Evolutionary conservation across 2,329 filamentous ascomycete species (phyloP).

Genomic region (Penicillium thymicola): DNA sequence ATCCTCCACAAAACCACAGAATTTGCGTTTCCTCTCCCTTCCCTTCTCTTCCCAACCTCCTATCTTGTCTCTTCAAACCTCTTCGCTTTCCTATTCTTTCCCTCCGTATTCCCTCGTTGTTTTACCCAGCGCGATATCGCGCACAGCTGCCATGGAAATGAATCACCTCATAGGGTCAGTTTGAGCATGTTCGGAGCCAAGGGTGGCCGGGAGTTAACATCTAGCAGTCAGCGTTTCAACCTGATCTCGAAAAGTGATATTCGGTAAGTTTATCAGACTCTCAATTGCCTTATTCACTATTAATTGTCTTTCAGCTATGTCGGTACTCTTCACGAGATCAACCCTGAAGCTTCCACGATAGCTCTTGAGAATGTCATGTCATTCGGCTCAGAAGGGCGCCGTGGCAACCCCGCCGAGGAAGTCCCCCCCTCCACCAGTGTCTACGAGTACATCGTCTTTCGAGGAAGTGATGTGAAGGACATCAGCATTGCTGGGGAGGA

Average conservation of each 20-base stretch:
- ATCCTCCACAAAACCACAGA: conserved; percentile 33
- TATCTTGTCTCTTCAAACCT: conserved; percentile 7
- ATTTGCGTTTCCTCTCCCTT: conserved; percentile 26
- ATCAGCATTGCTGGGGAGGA: conserved; percentile 84
- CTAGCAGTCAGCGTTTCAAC: conserved; percentile 78
- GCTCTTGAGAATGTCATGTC: conserved; percentile 95
- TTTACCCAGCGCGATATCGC: conserved; percentile 29
- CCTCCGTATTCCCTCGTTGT: conserved; percentile 16
- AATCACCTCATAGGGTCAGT: conserved; percentile 50
- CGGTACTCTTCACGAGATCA: conserved; percentile 94
- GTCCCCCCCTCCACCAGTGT: conserved; percentile 79
- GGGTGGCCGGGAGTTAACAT: conserved; percentile 38
- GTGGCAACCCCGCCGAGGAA: conserved; percentile 73
- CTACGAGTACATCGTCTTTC: conserved; percentile 98
- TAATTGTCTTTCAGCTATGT: conserved; percentile 68
- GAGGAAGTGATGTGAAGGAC: conserved; percentile 97
- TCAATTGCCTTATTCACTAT: conserved; percentile 21
- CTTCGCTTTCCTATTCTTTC: conserved; percentile 22
- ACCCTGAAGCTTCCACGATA: conserved; percentile 93
- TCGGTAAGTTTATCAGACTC: conserved; percentile 60
- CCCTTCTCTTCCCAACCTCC: conserved; percentile 22
- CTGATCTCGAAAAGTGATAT: conserved; percentile 97
- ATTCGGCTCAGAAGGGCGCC: conserved; percentile 88
- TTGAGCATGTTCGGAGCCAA: conserved; percentile 29
- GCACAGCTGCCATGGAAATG: conserved; percentile 45